Evolutionary conservation across 495 filamentous ascomycete species (phyloP).

Genomic region (Aspergillus affinis): DNA sequence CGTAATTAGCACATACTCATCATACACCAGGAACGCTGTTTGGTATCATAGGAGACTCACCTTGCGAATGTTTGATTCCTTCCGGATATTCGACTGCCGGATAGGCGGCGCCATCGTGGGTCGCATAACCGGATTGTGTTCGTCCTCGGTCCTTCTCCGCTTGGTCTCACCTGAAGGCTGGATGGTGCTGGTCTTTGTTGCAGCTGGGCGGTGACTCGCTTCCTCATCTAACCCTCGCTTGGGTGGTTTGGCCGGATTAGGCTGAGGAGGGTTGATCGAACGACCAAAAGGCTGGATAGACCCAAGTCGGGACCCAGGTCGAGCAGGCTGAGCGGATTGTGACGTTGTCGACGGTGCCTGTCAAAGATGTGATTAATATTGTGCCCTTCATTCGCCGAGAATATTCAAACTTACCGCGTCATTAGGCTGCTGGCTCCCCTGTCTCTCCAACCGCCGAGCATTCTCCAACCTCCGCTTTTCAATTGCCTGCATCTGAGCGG

Average conservation of each 20-base stretch:
- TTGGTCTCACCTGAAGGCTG: slow-evolving; percentile 54
- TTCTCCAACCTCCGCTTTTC: slow-evolving; percentile 64
- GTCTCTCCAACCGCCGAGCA: slow-evolving; percentile 58
- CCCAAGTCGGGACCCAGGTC: slow-evolving; percentile 56
- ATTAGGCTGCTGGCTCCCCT: slow-evolving; percentile 41
- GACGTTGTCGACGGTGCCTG: background rate
- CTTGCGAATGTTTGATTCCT: slow-evolving; percentile 47
- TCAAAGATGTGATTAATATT: slow-evolving; percentile 15
- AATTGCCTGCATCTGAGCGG: slow-evolving; percentile 67
- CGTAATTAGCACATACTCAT: slow-evolving; percentile 20
- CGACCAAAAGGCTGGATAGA: slow-evolving; percentile 51
- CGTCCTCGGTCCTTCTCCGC: slow-evolving; percentile 59
- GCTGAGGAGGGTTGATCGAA: slow-evolving; percentile 47
- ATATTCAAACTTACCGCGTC: background rate
- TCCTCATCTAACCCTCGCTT: slow-evolving; percentile 61
- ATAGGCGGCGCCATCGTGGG: slow-evolving; percentile 78
- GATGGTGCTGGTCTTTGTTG: slow-evolving; percentile 41
- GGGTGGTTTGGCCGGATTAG: slow-evolving; percentile 65
- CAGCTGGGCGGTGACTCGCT: slow-evolving; percentile 43
- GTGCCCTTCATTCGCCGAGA: slow-evolving; percentile 10
- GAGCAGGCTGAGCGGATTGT: slow-evolving; percentile 20
- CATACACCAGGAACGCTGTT: background rate
- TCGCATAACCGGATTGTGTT: slow-evolving; percentile 48
- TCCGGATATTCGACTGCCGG: slow-evolving; percentile 75
- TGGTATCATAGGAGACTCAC: slow-evolving; percentile 2